Evolutionary conservation across 768 basidiomycete genomes (phyloP).

Genomic region (Agaricus blazei): DNA sequence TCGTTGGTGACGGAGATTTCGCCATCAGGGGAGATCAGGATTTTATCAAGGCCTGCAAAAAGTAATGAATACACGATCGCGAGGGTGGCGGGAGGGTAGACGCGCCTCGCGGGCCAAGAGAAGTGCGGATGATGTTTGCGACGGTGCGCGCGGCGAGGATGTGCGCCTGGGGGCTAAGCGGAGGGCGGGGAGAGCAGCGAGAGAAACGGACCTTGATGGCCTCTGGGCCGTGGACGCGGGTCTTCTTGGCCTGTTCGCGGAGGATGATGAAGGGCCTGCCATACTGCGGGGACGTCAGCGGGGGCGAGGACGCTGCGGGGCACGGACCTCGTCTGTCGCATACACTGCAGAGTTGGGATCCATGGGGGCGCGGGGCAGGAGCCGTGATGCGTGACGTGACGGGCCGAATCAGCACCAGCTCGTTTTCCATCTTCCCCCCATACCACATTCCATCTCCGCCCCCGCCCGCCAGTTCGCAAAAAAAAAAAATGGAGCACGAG

Average conservation of each 20-base stretch:
- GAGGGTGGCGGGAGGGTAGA: background rate
- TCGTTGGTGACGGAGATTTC: conserved; percentile 99
- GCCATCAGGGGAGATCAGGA: conserved; percentile 92
- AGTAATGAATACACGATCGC: conserved; percentile 9
- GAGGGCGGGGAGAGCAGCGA: conserved; percentile 6
- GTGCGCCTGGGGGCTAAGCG: conserved; percentile 56
- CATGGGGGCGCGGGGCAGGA: conserved; percentile 30
- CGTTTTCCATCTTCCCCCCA: conserved; percentile 26
- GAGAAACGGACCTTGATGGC: conserved; percentile 77
- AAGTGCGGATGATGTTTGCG: conserved; percentile 91
- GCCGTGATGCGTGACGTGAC: conserved; percentile 30
- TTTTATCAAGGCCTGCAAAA: conserved; percentile 82
- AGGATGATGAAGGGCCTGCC: conserved; percentile 98
- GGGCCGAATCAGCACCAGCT: conserved; percentile 21
- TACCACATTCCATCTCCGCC: conserved; percentile 24
- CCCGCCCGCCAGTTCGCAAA: conserved; percentile 21
- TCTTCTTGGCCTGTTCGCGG: conserved; percentile 90
- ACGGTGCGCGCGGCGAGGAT: conserved; percentile 94
- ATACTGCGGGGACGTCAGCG: conserved; percentile 46
- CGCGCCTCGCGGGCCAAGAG: conserved; percentile 87
- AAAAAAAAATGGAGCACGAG: conserved; percentile 55
- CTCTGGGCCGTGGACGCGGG: conserved; percentile 85
- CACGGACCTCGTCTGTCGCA: conserved; percentile 73
- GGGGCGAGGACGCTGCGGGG: background rate
- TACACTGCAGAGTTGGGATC: conserved; percentile 67